Conservation (phyloP, 768 basidiomycete species). For the Lactarius tabidus region DNA sequence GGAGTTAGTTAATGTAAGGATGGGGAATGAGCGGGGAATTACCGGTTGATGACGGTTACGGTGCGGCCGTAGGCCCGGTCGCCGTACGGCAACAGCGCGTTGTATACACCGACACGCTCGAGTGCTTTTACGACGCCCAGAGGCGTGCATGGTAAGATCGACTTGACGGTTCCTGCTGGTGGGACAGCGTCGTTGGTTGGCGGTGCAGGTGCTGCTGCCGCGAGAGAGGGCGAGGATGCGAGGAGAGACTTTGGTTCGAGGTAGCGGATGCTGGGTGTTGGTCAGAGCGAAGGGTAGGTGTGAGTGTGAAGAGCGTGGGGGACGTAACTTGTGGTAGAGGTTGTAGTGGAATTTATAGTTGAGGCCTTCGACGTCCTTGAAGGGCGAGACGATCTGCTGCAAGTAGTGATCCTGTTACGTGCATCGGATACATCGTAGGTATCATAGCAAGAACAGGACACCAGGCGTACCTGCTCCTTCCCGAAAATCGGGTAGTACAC, state of each 20-base stretch:
- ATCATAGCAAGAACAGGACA: background rate
- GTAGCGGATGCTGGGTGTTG: constrained; percentile 76
- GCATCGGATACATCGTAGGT: background rate
- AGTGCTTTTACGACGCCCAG: constrained; percentile 95
- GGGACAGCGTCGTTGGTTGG: constrained; percentile 51
- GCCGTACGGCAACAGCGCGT: constrained; percentile 86
- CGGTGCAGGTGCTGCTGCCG: constrained; percentile 31
- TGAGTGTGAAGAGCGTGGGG: background rate
- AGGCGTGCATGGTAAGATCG: constrained; percentile 95
- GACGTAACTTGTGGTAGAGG: constrained; percentile 81
- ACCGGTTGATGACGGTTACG: constrained; percentile 94
- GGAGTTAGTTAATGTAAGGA: no score
- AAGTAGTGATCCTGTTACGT: constrained; percentile 85
- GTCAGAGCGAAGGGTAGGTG: background rate
- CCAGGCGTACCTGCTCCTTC: constrained; percentile 63
- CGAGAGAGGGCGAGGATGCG: constrained; percentile 37
- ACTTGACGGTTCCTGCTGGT: constrained; percentile 87
- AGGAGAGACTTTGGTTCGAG: constrained; percentile 73
- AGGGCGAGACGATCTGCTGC: constrained; percentile 93
- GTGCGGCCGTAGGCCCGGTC: constrained; percentile 93
- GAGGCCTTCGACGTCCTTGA: constrained; percentile 97
- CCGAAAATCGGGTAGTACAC: constrained; percentile 98
- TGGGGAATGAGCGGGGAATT: constrained; percentile 16
- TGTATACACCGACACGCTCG: constrained; percentile 90
- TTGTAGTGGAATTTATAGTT: constrained; percentile 96